A percentile compares a stretch with the other conserved stretches of the same genome.
phyloP scores from a whole-genome alignment of 805 yeast species.

The Myxozyma vanderwaltii region DNA sequence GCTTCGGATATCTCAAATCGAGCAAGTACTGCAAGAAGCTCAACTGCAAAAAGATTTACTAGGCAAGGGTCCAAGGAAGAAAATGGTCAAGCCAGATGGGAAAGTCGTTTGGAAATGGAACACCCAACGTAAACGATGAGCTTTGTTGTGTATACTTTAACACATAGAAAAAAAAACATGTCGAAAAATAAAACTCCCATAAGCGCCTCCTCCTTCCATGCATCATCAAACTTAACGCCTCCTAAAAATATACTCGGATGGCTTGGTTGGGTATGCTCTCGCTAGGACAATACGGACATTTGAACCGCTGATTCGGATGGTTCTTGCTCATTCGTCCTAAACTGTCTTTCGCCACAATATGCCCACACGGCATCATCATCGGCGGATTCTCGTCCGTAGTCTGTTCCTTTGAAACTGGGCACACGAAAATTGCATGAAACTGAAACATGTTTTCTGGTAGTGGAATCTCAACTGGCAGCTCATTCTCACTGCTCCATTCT shows the following conservation, averaged over 20 bases:
- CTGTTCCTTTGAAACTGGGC: conserved; percentile 71
- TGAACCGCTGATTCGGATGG: conserved; percentile 52
- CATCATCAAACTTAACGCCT: neutral
- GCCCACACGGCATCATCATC: conserved; percentile 63
- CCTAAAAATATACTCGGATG: conserved; percentile 49
- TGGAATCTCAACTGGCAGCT: conserved; percentile 62
- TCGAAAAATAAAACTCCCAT: neutral
- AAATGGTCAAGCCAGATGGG: conserved; percentile 67
- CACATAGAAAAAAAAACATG: neutral
- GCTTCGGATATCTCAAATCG: conserved; percentile 50
- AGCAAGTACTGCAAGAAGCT: conserved; percentile 69
- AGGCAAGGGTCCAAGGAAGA: conserved; percentile 87
- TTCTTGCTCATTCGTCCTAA: conserved; percentile 50
- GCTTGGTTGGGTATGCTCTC: conserved; percentile 50
- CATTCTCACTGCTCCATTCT: conserved; percentile 60
- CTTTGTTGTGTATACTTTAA: neutral
- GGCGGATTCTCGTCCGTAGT: conserved; percentile 66
- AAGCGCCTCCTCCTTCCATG: conserved; percentile 1
- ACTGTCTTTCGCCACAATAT: conserved; percentile 60
- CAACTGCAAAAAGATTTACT: conserved; percentile 80
- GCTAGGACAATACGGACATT: conserved; percentile 73
- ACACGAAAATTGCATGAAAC: conserved; percentile 67
- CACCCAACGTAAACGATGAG: conserved; percentile 48
- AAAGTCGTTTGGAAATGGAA: conserved; percentile 80
- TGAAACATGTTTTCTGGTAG: conserved; percentile 53